Evolutionary conservation across 768 basidiomycete genomes (phyloP).

Genomic region (Boletellus ananas): DNA sequence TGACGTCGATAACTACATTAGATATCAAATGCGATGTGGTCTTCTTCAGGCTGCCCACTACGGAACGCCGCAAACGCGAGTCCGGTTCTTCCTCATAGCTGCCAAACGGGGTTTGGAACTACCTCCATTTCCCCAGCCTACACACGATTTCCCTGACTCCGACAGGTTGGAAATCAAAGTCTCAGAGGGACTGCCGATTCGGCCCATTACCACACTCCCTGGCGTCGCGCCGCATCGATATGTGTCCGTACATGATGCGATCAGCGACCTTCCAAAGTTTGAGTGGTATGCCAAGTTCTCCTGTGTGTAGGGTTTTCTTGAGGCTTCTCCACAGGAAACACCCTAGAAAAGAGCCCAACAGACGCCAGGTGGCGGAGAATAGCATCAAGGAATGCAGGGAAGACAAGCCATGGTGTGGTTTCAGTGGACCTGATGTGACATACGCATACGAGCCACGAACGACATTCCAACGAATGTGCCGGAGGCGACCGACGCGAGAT

Average conservation of each 20-base stretch:
- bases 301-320: background rate
- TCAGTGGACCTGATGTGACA: conserved; percentile 17
- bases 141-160: conserved; percentile 38
- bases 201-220: conserved; percentile 41
- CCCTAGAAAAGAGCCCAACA: conserved; percentile 8
- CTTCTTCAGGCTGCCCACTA: conserved; percentile 48
- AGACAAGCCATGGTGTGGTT: conserved; percentile 33
- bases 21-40: conserved; percentile 42
- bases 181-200: conserved; percentile 36
- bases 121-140: conserved; percentile 40
- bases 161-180: conserved; percentile 52
- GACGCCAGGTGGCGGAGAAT: conserved; percentile 14
- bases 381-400: conserved; percentile 38
- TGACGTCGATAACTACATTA: conserved; percentile 10
- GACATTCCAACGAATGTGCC: conserved; percentile 44
- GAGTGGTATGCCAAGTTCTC: conserved; percentile 54
- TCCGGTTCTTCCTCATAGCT: conserved; percentile 49
- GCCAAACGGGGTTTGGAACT: conserved; percentile 35
- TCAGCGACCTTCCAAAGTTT: conserved; percentile 66
- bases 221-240: conserved; percentile 56
- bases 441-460: conserved; percentile 38
- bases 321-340: conserved; percentile 19
- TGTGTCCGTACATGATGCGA: conserved; percentile 69
- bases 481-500: conserved; percentile 42
- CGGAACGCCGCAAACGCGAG: conserved; percentile 42